Evolutionary conservation across 352 stramenopile genomes (phyloP).

Genomic region (Phytophthora hibernalis): DNA sequence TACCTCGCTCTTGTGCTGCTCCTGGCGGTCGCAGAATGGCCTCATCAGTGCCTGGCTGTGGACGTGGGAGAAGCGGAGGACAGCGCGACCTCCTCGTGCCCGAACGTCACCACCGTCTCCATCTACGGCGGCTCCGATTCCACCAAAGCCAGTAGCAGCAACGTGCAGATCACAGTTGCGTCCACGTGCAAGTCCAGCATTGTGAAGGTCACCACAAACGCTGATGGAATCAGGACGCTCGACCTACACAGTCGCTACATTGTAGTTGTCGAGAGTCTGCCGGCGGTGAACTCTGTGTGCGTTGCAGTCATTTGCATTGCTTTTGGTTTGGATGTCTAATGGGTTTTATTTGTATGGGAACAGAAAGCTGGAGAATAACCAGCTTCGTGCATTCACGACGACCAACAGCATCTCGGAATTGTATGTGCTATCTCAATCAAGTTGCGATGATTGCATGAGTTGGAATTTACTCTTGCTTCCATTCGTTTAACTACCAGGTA

Average conservation of each 20-base stretch:
- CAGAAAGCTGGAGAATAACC: constrained; percentile 41
- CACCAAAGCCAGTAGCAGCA: constrained; percentile 14
- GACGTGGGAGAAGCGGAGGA: constrained; percentile 39
- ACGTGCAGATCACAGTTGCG: constrained; percentile 25
- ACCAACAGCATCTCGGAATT: constrained; percentile 29
- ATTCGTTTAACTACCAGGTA: constrained; percentile 17
- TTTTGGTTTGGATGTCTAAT: not conserved
- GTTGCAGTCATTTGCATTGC: constrained; percentile 1
- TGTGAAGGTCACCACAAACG: constrained; percentile 22
- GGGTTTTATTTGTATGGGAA: not conserved
- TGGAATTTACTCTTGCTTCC: not conserved
- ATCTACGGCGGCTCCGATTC: constrained; percentile 16
- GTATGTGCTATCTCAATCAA: constrained; percentile 14
- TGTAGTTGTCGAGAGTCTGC: constrained; percentile 33
- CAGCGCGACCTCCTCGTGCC: constrained; percentile 25
- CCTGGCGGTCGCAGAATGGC: constrained; percentile 3
- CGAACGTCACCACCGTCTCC: constrained; percentile 44
- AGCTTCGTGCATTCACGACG: constrained; percentile 28
- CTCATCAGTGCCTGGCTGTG: constrained; percentile 17
- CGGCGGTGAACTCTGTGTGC: constrained; percentile 29
- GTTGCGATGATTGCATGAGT: too few relatives aligned
- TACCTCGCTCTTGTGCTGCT: constrained; percentile 5
- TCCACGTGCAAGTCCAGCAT: constrained; percentile 26
- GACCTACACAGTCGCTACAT: constrained; percentile 33
- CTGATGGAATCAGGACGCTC: constrained; percentile 14